Conservation (phyloP, 495 filamentous ascomycete species). For the Penicillium fimorum region DNA sequence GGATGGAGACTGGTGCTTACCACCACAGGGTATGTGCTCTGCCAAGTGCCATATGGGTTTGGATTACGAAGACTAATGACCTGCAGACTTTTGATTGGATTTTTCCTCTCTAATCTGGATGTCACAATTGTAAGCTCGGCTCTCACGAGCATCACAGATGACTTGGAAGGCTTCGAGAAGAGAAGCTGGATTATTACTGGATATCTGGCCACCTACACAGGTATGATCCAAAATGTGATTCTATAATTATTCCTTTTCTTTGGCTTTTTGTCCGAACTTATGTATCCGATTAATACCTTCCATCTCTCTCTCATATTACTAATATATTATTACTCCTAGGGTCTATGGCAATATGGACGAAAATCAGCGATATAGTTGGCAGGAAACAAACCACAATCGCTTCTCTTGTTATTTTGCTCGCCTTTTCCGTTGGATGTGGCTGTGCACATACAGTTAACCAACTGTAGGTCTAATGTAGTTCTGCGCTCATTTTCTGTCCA, state of each 20-base stretch:
- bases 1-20: conserved; percentile 48
- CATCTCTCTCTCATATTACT: background rate
- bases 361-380: conserved; percentile 60
- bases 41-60: background rate
- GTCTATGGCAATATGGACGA: conserved; percentile 58
- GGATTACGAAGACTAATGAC: background rate
- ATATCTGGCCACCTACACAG: conserved; percentile 57
- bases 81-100: conserved; percentile 50
- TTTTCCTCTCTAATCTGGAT: conserved; percentile 61
- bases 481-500: background rate
- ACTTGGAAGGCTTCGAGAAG: conserved; percentile 51
- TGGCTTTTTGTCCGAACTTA: background rate
- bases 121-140: conserved; percentile 65
- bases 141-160: conserved; percentile 56
- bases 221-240: conserved; percentile 25
- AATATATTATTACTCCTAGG: conserved; percentile 20
- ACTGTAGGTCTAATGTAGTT: conserved; percentile 38
- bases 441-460: conserved; percentile 49
- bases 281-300: background rate
- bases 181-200: conserved; percentile 56
- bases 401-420: conserved; percentile 52
- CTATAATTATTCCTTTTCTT: background rate
- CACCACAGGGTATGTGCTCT: conserved; percentile 32
- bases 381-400: conserved; percentile 48
- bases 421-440: conserved; percentile 58